These are phyloP conservation scores for Melastoma candidum DNA, from an alignment of 441 rosid species.

Conservation along the genomic window DNA sequence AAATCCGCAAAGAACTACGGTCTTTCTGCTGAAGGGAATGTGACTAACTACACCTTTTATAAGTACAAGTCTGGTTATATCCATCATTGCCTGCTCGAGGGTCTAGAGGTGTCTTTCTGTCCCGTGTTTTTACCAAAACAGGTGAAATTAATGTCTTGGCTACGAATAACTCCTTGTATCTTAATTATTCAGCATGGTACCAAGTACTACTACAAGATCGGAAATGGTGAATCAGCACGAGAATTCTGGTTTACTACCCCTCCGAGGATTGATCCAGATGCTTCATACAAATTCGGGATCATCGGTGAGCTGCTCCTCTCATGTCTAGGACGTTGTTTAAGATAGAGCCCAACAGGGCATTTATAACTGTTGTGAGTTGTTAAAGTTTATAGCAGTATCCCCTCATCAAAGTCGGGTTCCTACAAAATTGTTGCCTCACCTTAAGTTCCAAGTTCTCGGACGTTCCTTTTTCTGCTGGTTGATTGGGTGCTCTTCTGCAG, in stretches of 20 bases:
- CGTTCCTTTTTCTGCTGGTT: background rate
- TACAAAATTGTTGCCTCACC: background rate
- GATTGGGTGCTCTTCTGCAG: conserved; percentile 23
- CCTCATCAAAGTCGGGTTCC: too few species aligned
- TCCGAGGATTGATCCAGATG: conserved; percentile 7
- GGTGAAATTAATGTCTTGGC: background rate
- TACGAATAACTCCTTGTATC: background rate
- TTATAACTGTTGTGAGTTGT: background rate
- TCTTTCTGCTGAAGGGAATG: conserved; percentile 1
- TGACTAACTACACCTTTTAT: conserved; percentile 4
- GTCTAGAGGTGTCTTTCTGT: conserved; percentile 6
- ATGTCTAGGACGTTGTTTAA: too few species aligned
- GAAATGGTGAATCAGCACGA: conserved; percentile 3
- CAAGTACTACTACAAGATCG: conserved; percentile 11
- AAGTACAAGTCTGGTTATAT: conserved; percentile 12
- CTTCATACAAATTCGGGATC: conserved; percentile 12
- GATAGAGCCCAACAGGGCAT: background rate
- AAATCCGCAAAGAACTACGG: background rate
- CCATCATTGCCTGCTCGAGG: conserved; percentile 11
- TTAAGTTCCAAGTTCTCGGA: conserved; percentile 1
- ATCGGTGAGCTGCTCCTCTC: conserved; percentile 9
- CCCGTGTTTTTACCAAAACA: background rate
- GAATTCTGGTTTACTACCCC: conserved; percentile 11
- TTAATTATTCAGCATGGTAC: conserved; percentile 5
- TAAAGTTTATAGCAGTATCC: too few species aligned